These are phyloP conservation scores for Aspergillus novofumigatus DNA, from an alignment of 2,329 filamentous ascomycete genomes.

Conservation along the genomic window DNA sequence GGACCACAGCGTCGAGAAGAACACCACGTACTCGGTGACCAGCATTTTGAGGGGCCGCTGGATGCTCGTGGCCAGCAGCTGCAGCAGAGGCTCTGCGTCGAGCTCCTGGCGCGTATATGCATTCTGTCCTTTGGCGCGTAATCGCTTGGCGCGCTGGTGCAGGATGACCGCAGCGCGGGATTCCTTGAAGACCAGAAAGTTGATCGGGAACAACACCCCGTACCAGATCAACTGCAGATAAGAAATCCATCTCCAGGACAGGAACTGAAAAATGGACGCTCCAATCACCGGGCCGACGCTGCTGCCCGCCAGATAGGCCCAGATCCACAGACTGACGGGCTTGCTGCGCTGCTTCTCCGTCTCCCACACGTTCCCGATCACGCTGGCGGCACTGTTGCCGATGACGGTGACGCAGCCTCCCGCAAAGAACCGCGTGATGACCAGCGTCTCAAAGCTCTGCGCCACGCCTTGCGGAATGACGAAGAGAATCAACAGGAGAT, in stretches of 20 bases:
- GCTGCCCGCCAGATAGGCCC: conserved; percentile 38
- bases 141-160: conserved; percentile 29
- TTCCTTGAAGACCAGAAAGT: conserved; percentile 39
- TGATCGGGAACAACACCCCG: conserved; percentile 33
- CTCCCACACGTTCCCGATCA: conserved; percentile 32
- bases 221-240: conserved; percentile 42
- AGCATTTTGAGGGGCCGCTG: conserved; percentile 35
- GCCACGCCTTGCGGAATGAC: conserved; percentile 42
- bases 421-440: conserved; percentile 43
- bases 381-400: conserved; percentile 31
- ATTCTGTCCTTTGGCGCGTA: conserved; percentile 29
- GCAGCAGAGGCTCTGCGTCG: conserved; percentile 24
- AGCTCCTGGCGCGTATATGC: conserved; percentile 33
- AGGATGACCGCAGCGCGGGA: conserved; percentile 41
- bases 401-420: conserved; percentile 40
- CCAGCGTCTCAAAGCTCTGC: conserved; percentile 43
- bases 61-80: conserved; percentile 33
- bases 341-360: conserved; percentile 29
- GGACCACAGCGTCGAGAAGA: conserved; percentile 42
- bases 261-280: conserved; percentile 26
- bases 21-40: conserved; percentile 42
- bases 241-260: conserved; percentile 37
- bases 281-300: conserved; percentile 45
- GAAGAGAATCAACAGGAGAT: conserved; percentile 39
- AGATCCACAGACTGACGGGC: conserved; percentile 41